Conservation (phyloP, 768 basidiomycete genomes). For the Suillus luteus region DNA sequence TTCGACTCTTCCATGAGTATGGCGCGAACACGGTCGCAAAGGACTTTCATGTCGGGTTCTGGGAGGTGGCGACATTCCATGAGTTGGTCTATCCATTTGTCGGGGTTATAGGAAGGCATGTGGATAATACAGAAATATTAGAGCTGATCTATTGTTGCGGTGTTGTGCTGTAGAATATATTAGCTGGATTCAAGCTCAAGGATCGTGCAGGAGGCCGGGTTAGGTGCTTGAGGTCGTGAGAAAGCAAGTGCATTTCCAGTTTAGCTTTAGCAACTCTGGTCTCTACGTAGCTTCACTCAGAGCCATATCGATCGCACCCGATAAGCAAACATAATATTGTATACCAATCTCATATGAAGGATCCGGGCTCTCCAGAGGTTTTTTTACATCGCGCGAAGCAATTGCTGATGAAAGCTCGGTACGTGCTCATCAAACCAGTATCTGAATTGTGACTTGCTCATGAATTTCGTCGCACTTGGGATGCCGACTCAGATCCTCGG, state of each 20-base stretch:
- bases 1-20: constrained; percentile 96
- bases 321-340: too few species aligned
- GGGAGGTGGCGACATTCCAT: constrained; percentile 85
- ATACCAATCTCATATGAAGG: too few species aligned
- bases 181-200: not conserved
- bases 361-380: too few species aligned
- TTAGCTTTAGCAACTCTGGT: too few species aligned
- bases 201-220: not conserved
- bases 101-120: constrained; percentile 49
- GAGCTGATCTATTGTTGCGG: not conserved
- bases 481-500: too few species aligned
- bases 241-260: not conserved
- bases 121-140: constrained; percentile 7
- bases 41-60: constrained; percentile 89
- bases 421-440: too few species aligned
- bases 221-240: not conserved
- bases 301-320: too few species aligned
- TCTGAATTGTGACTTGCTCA: too few species aligned
- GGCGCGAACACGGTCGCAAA: constrained; percentile 87
- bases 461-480: too few species aligned
- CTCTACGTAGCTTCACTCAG: too few species aligned
- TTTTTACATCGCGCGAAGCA: too few species aligned
- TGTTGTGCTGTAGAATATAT: not conserved
- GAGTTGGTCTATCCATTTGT: constrained; percentile 89
- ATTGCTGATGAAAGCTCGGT: too few species aligned